Percentiles rank a stretch among this genome's conserved stretches.
These are phyloP conservation scores for Imleria badia DNA, from an alignment of 768 basidiomycete genomes.

Conservation along the genomic window DNA sequence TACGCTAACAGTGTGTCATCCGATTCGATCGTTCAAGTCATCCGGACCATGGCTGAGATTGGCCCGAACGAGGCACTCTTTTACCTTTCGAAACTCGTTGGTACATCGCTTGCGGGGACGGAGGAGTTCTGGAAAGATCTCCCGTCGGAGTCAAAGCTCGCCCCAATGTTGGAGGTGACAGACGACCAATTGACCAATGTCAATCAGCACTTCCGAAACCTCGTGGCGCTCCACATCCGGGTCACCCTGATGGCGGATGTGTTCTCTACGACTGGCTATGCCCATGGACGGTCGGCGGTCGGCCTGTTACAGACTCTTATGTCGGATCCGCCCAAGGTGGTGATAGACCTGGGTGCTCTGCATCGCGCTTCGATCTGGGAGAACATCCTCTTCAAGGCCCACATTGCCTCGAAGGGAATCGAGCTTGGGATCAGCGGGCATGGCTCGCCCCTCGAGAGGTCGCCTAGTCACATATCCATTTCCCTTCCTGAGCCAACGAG, in stretches of 20 bases:
- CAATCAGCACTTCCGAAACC: conserved; percentile 66
- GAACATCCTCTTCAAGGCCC: conserved; percentile 73
- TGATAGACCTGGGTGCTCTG: conserved; percentile 72
- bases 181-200: conserved; percentile 49
- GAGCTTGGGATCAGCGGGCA: conserved; percentile 43
- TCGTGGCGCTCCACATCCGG: conserved; percentile 76
- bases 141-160: conserved; percentile 56
- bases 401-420: conserved; percentile 54
- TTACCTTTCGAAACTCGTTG: conserved; percentile 69
- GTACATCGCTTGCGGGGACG: conserved; percentile 66
- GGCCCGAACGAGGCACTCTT: conserved; percentile 73
- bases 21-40: conserved; percentile 83
- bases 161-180: conserved; percentile 56
- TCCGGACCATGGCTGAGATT: conserved; percentile 86
- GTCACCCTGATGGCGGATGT: conserved; percentile 84
- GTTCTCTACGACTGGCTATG: conserved; percentile 78
- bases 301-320: conserved; percentile 74
- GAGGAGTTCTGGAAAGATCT: conserved; percentile 65
- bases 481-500: conserved; percentile 41
- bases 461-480: conserved; percentile 43
- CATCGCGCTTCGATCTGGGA: conserved; percentile 87
- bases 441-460: conserved; percentile 48
- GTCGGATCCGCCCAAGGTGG: conserved; percentile 58
- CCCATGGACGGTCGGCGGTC: conserved; percentile 75
- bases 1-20: conserved; percentile 84